phyloP scores from a whole-genome alignment of 805 yeast species.

The Tetrapisispora pingtungensis region DNA sequence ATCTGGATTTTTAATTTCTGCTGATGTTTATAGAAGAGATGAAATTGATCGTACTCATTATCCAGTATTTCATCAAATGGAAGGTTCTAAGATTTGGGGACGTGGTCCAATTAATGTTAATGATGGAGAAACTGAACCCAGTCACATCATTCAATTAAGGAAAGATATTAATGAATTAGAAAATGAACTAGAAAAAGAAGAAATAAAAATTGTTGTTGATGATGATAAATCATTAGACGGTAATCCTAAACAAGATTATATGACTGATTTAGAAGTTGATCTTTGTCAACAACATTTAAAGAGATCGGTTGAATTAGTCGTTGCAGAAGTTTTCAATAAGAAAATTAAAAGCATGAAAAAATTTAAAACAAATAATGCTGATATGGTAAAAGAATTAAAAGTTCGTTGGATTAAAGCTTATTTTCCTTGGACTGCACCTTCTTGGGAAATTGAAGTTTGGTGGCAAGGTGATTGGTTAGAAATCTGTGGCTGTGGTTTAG shows the following conservation, averaged over 20 bases:
- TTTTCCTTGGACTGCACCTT: constrained; percentile 98
- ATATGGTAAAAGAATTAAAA: constrained; percentile 47
- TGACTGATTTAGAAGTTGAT: constrained; percentile 59
- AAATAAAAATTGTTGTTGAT: constrained; percentile 55
- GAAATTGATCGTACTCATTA: constrained; percentile 93
- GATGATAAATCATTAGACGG: constrained; percentile 51
- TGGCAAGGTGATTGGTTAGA: constrained; percentile 99
- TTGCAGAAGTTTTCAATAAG: constrained; percentile 65
- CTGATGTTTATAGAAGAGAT: constrained; percentile 93
- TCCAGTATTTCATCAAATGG: constrained; percentile 97
- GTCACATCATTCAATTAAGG: constrained; percentile 37
- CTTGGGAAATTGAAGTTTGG: constrained; percentile 98
- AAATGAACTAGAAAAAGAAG: constrained; percentile 24
- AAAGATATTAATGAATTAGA: constrained; percentile 60
- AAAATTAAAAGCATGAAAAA: constrained; percentile 20
- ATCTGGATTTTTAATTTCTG: constrained; percentile 89
- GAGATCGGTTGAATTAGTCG: constrained; percentile 73
- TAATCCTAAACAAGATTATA: constrained; percentile 75
- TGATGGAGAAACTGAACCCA: constrained; percentile 12
- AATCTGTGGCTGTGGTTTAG: constrained; percentile 93
- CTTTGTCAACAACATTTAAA: constrained; percentile 71
- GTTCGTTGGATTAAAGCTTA: constrained; percentile 92
- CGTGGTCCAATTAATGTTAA: constrained; percentile 30
- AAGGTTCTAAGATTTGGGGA: constrained; percentile 86
- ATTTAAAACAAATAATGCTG: constrained; percentile 39